These are phyloP conservation scores for Sugiyamaella chiloensis DNA, from an alignment of 805 yeast species.

Conservation along the genomic window DNA sequence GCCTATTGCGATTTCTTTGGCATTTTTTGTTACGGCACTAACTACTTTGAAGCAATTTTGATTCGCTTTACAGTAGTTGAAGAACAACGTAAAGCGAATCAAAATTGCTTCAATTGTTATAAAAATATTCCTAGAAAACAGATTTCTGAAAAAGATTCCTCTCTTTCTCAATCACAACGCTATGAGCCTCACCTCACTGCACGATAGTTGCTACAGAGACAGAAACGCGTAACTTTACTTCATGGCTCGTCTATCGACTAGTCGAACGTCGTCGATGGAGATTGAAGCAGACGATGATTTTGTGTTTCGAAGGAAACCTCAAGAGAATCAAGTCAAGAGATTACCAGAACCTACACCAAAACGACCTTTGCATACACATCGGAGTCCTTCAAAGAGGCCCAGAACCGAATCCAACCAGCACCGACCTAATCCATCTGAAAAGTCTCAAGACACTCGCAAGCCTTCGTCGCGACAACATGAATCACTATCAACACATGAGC, in stretches of 20 bases:
- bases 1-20: too few species aligned
- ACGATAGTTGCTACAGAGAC: constrained; percentile 1
- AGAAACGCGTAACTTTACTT: constrained; percentile 1
- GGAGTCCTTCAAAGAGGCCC: not conserved
- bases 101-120: too few species aligned
- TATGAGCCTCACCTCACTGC: too few species aligned
- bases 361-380: not conserved
- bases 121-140: too few species aligned
- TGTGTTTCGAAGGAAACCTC: constrained; percentile 29
- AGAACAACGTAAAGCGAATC: too few species aligned
- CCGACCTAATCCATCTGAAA: not conserved
- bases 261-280: not conserved
- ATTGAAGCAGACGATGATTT: constrained; percentile 36
- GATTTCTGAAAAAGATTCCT: too few species aligned
- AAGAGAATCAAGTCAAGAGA: not conserved
- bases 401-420: not conserved
- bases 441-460: not conserved
- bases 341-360: not conserved
- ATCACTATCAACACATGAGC: not conserved
- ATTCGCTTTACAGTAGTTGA: too few species aligned
- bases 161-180: too few species aligned
- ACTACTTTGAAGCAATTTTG: too few species aligned
- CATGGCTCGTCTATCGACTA: not conserved
- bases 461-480: not conserved
- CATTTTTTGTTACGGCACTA: too few species aligned